phyloP scores from a whole-genome alignment of 441 rosid genomes.

The Dalechampia spathulata region DNA sequence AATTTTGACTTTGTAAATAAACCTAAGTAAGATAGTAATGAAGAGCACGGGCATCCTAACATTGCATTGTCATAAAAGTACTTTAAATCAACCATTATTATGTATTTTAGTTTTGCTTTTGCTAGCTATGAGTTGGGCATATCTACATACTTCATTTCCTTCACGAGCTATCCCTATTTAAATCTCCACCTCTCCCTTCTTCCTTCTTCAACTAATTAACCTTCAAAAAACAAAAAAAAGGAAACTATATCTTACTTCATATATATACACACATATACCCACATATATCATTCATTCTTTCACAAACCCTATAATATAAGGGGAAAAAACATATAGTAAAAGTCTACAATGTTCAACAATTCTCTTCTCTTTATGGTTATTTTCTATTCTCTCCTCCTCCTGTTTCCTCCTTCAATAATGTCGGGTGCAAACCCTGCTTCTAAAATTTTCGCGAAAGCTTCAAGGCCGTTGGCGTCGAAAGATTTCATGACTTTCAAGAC shows the following conservation, averaged over 20 bases:
- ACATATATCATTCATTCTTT: no score
- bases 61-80: slow-evolving; percentile 25
- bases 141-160: slow-evolving; percentile 23
- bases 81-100: neutral
- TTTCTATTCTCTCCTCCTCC: slow-evolving; percentile 18
- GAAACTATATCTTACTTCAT: no score
- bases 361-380: slow-evolving; percentile 16
- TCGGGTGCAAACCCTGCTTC: no score
- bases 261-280: no score
- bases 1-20: slow-evolving; percentile 15
- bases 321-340: no score
- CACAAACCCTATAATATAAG: no score
- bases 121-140: slow-evolving; percentile 23
- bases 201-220: no score
- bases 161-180: slow-evolving; percentile 30
- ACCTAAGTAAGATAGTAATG: slow-evolving; percentile 30
- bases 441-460: slow-evolving; percentile 17
- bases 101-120: slow-evolving; percentile 5
- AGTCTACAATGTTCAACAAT: slow-evolving; percentile 4
- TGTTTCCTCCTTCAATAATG: slow-evolving; percentile 18
- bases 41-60: slow-evolving; percentile 48
- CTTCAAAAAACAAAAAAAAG: no score
- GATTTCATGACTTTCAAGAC: slow-evolving; percentile 21
- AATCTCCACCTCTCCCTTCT: slow-evolving; percentile 15
- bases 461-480: slow-evolving; percentile 42